A percentile compares a stretch with the other conserved stretches of the same genome.
phyloP scores from a whole-genome alignment of 805 yeast species.

The Clavispora phyllophila region DNA sequence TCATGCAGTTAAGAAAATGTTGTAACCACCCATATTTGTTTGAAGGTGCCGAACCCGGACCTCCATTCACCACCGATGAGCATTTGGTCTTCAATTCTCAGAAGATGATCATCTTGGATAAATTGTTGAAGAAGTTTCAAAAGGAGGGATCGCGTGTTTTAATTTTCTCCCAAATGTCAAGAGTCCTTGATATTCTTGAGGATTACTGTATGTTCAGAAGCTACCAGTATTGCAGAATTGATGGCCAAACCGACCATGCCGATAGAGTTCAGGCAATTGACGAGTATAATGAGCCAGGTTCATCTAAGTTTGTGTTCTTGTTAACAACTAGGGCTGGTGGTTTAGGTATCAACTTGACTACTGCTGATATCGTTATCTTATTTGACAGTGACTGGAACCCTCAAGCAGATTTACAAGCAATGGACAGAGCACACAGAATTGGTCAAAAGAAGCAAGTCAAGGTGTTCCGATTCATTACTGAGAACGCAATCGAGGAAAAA shows the following conservation, averaged over 20 bases:
- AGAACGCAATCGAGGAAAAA: constrained; percentile 79
- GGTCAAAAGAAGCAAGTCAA: constrained; percentile 83
- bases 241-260: constrained; percentile 76
- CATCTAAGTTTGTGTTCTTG: constrained; percentile 66
- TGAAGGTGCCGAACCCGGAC: constrained; percentile 89
- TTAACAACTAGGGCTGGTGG: constrained; percentile 90
- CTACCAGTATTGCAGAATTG: constrained; percentile 71
- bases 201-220: constrained; percentile 71
- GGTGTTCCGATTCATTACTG: constrained; percentile 73
- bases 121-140: constrained; percentile 53
- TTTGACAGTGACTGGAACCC: constrained; percentile 88
- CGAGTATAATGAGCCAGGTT: constrained; percentile 71
- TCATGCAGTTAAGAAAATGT: constrained; percentile 81
- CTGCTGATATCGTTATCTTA: constrained; percentile 73
- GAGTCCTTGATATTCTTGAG: constrained; percentile 75
- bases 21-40: constrained; percentile 82
- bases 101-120: constrained; percentile 68
- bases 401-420: constrained; percentile 83
- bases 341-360: constrained; percentile 74
- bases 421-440: constrained; percentile 87
- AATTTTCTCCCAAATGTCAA: constrained; percentile 79
- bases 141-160: constrained; percentile 73
- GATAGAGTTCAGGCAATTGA: constrained; percentile 74
- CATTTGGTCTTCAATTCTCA: constrained; percentile 71
- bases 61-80: constrained; percentile 82